phyloP scores from a whole-genome alignment of 306 rosid species.

The Datisca glomerata region DNA sequence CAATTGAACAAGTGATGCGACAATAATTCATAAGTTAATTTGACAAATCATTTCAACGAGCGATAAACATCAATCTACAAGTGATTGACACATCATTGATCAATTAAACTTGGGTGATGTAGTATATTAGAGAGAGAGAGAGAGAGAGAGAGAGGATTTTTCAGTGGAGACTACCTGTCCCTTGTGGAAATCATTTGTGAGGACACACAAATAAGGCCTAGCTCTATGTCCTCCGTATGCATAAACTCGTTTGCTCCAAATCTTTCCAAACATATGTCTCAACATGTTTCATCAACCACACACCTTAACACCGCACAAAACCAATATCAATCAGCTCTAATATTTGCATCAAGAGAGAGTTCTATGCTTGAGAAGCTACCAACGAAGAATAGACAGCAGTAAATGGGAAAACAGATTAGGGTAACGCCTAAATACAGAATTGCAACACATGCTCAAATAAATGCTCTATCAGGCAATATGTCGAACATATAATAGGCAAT shows the following conservation, averaged over 20 bases:
- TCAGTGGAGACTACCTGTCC: conserved; percentile 38
- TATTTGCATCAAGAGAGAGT: no score
- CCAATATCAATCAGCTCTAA: neutral
- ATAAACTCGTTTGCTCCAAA: conserved; percentile 23
- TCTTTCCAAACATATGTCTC: conserved; percentile 40
- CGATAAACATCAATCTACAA: no score
- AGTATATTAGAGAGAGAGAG: no score
- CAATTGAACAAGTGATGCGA: neutral
- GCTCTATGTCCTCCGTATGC: conserved; percentile 27
- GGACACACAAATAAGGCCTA: conserved; percentile 35
- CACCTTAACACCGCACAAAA: neutral
- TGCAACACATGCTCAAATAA: no score
- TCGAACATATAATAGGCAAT: no score
- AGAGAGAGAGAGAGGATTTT: neutral
- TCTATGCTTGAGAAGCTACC: no score
- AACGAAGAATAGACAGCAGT: no score
- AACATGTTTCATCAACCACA: conserved; percentile 37
- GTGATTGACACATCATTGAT: no score
- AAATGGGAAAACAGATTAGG: no score
- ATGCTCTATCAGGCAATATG: no score
- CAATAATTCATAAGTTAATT: neutral
- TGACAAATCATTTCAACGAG: neutral
- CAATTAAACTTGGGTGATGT: no score
- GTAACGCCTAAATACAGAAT: no score
- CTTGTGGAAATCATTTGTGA: conserved; percentile 33